Percentiles rank a stretch among this genome's conserved stretches.
phyloP scores from a whole-genome alignment of 192 early-diverging fungal species.

The Tieghemiomyces parasiticus region DNA sequence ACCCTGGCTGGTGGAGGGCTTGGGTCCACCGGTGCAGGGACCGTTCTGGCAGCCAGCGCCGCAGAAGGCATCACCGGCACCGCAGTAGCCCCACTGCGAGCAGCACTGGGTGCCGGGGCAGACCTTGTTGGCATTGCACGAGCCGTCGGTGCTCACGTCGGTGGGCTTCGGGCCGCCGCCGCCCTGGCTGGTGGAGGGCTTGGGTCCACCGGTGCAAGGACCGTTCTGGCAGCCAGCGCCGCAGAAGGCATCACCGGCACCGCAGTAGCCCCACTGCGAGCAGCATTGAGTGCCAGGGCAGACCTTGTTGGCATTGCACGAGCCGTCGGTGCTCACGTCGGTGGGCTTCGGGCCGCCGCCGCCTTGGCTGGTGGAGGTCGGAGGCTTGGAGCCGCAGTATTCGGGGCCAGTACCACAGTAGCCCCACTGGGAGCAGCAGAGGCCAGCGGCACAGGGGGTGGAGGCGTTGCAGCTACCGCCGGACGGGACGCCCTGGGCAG shows the following conservation, averaged over 20 bases:
- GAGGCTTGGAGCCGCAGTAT: background rate
- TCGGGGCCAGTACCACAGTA: background rate
- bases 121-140: background rate
- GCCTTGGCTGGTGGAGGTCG: no score
- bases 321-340: background rate
- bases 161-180: background rate
- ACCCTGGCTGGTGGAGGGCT: no score
- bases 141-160: background rate
- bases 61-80: background rate
- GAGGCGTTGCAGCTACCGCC: background rate
- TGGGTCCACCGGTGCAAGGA: slow-evolving; percentile 1
- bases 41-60: slow-evolving; percentile 11
- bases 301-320: background rate
- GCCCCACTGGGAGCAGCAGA: background rate
- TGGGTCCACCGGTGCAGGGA: background rate
- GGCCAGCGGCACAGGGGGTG: background rate
- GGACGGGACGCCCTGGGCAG: background rate
- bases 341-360: no score
- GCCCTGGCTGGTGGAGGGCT: background rate
- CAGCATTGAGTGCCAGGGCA: background rate
- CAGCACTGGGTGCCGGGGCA: slow-evolving; percentile 1
- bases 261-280: background rate
- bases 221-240: slow-evolving; percentile 7
- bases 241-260: background rate
- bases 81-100: background rate